These are phyloP conservation scores for Solanum appendiculatum DNA, from an alignment of 257 asterid genomes.

Conservation along the genomic window DNA sequence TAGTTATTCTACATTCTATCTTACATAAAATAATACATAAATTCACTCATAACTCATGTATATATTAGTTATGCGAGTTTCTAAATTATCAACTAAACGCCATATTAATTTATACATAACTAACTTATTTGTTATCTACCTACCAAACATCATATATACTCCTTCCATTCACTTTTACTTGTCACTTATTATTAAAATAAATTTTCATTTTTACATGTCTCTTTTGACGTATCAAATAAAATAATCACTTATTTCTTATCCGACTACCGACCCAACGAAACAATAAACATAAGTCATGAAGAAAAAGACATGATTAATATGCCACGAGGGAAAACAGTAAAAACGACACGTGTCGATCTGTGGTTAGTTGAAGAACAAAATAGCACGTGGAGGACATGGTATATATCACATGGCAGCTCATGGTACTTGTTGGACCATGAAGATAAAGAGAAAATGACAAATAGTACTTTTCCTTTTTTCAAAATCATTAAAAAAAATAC, in stretches of 20 bases:
- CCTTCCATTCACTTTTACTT: too few relatives aligned
- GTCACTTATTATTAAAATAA: too few relatives aligned
- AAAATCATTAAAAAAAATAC: not conserved
- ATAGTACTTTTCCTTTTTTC: not conserved
- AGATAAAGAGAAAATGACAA: not conserved
- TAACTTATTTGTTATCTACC: too few relatives aligned
- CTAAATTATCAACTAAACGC: too few relatives aligned
- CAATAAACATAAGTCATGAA: not conserved
- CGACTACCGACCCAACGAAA: fast-evolving
- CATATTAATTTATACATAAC: too few relatives aligned
- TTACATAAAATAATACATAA: too few relatives aligned
- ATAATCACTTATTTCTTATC: not conserved
- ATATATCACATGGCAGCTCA: not conserved
- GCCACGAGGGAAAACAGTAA: not conserved
- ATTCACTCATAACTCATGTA: not conserved
- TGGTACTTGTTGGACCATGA: slow-evolving; percentile 3
- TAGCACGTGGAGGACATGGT: not conserved
- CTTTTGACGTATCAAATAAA: too few relatives aligned
- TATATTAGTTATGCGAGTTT: too few relatives aligned
- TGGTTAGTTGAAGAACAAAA: not conserved
- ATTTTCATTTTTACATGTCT: too few relatives aligned
- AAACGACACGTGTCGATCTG: not conserved
- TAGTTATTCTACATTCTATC: too few relatives aligned
- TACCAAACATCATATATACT: too few relatives aligned
- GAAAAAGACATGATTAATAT: not conserved